Evolutionary conservation across 805 yeast species (phyloP).

Genomic region (Candida koratica): DNA sequence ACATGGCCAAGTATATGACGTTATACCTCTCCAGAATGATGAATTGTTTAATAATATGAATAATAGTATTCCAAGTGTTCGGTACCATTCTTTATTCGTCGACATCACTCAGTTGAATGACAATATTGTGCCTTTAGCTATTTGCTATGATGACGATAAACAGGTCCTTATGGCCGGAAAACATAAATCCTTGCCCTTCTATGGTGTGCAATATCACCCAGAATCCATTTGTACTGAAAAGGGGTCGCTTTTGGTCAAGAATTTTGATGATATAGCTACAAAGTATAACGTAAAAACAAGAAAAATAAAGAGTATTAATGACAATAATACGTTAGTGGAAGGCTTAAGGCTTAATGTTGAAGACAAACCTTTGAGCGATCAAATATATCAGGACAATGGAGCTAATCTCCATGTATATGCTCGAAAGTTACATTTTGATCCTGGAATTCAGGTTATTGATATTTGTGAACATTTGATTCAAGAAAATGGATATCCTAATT

Average conservation of each 20-base stretch:
- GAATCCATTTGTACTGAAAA: constrained; percentile 81
- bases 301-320: not conserved
- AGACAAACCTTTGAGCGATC: constrained; percentile 9
- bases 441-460: constrained; percentile 34
- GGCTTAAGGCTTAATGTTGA: constrained; percentile 9
- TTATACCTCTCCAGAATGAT: constrained; percentile 34
- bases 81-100: constrained; percentile 85
- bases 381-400: constrained; percentile 1
- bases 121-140: constrained; percentile 56
- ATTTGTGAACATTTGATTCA: constrained; percentile 47
- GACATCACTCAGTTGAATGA: constrained; percentile 24
- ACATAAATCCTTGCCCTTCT: constrained; percentile 62
- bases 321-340: constrained; percentile 1
- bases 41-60: constrained; percentile 9
- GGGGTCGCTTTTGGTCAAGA: constrained; percentile 57
- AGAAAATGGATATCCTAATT: constrained; percentile 35
- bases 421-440: constrained; percentile 13
- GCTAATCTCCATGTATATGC: constrained; percentile 12
- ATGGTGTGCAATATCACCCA: constrained; percentile 96
- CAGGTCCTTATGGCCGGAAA: constrained; percentile 74
- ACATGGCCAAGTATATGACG: constrained; percentile 79
- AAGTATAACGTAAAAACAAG: constrained; percentile 26
- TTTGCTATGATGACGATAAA: constrained; percentile 39
- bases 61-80: constrained; percentile 48
- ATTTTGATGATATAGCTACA: constrained; percentile 55